Base-by-base conservation (phyloP, 192 early-diverging fungal genomes). In the Backusella tarrabulga region DNA sequence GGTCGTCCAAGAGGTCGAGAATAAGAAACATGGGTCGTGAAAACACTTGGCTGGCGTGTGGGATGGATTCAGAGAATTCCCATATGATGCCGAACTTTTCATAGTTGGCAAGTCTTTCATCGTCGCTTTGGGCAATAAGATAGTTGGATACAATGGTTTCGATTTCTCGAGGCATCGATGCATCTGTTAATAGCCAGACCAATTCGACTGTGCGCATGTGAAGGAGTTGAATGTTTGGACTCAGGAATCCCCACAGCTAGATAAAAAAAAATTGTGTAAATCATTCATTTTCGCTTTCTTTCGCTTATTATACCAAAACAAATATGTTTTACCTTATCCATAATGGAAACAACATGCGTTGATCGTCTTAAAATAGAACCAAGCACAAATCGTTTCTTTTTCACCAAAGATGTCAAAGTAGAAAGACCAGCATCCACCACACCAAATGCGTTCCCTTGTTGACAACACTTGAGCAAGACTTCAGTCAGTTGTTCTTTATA, bases 11-110 rank as follows among this genome's bases (percentile, higher is more conserved):
- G 46, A 88, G 83, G 74, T 97, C 96, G 8, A 97, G 79, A 66
- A 94, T 89, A 8, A 97, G 74, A 75, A 96, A 92, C 84, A 96
- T 87, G 4, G 93, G 90, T 68, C 94, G 81, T 1, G 91, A 85
- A 80, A 96, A 96, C 1, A 85, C 81, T 38, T 87, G 73, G 1
- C 80, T 77, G 15, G 77, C 67, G 38, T 84, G 71, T 17, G 78
- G 66, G 6, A 79, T 84, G 44, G 86, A 76, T 6, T 90, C 90
- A 11, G 92, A 92, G 0, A 91, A 72, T 34, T 86, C 74, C 93
- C 93, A 95, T 46, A 95, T 89, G 2, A 91, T 82, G 11, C 89
- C 90, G 84, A 95, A 94, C 50, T 86, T 83, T 72, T 91, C 87
- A 56, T 87, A 91, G 4, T 84, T 81, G 21, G 76, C 77, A 12